Base-by-base conservation (phyloP, 306 rosid genomes). In the Cucumis hystrix region DNA sequence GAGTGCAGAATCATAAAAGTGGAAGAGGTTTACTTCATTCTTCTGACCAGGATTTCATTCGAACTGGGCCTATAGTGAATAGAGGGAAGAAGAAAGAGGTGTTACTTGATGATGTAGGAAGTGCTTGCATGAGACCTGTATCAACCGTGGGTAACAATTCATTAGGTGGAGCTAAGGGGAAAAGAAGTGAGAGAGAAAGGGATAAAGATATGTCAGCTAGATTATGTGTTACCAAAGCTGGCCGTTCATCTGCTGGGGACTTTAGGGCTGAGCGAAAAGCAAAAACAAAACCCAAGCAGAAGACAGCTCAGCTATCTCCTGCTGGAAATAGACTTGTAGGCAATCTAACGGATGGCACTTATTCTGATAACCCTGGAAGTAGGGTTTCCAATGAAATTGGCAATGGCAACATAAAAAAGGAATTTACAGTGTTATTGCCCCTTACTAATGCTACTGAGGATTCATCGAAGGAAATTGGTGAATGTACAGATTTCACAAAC, bases 221-320 rank as follows among this genome's bases (percentile, higher is more conserved):
- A 83, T 83, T 75, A 68, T 79, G 85, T 75, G 85, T 63, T 47
- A 40, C 87, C 62, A 93, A 88, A 86, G 70, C 86, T 12, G 80
- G 89, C 33, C 86, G 90, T 72, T 78, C 84, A 75, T 81, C 92
- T 78, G 77, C 68, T 77, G 83, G 83, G 61, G 79, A 83, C 85
- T 21, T 79, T 2, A 90, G 86, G 88, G 86, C 87, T 78, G 92
- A 88, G 77, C 90, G 91, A 52, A 93, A 83, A 84, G 69, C 86
- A 17, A 93, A 87, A 83, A 83, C 94, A 69, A 89, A 89, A 85
- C 91, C 90, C 68, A 93, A 93, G 86, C 97, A 83, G 80, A 91
- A 89, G 79, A 60, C 86, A 73, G 87, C 82, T 64, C 89, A 81
- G 83, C 82, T 86, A 56, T 86, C 96, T 67, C 81, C 88, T 73